phyloP scores from a whole-genome alignment of 2,329 filamentous ascomycete species.

The Cytospora paraplurivora region DNA sequence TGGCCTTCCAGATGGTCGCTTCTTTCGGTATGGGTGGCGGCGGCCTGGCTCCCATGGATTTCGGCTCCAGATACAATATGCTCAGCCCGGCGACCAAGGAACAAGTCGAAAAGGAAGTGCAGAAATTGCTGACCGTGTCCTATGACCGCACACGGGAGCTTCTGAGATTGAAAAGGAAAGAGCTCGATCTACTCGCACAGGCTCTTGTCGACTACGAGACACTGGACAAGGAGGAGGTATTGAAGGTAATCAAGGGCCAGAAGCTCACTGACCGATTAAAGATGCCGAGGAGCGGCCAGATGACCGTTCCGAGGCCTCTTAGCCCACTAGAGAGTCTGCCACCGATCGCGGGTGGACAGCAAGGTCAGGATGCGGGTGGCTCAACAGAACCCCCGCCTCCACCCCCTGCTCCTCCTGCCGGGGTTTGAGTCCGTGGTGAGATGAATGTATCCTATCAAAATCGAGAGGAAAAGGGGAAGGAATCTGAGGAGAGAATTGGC shows the following conservation, averaged over 20 bases:
- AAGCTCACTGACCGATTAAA: conserved; percentile 71
- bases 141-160: conserved; percentile 73
- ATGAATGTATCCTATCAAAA: background rate
- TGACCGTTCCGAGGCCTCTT: conserved; percentile 63
- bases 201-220: conserved; percentile 95
- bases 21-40: conserved; percentile 81
- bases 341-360: conserved; percentile 23
- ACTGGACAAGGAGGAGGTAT: conserved; percentile 83
- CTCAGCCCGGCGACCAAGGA: conserved; percentile 86
- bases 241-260: conserved; percentile 86
- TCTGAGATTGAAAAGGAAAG: conserved; percentile 73
- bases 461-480: background rate
- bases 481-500: background rate
- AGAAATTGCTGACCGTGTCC: conserved; percentile 79
- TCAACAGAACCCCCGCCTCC: conserved; percentile 15
- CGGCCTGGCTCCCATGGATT: conserved; percentile 85
- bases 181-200: conserved; percentile 84
- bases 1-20: conserved; percentile 87
- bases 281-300: conserved; percentile 55
- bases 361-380: conserved; percentile 18
- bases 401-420: conserved; percentile 25
- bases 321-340: conserved; percentile 29
- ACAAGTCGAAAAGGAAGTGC: conserved; percentile 85
- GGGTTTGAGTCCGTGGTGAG: background rate
- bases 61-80: conserved; percentile 75